These are phyloP conservation scores for Rhizoclosmatium globosum DNA, from an alignment of 192 early-diverging fungal species.

Conservation along the genomic window DNA sequence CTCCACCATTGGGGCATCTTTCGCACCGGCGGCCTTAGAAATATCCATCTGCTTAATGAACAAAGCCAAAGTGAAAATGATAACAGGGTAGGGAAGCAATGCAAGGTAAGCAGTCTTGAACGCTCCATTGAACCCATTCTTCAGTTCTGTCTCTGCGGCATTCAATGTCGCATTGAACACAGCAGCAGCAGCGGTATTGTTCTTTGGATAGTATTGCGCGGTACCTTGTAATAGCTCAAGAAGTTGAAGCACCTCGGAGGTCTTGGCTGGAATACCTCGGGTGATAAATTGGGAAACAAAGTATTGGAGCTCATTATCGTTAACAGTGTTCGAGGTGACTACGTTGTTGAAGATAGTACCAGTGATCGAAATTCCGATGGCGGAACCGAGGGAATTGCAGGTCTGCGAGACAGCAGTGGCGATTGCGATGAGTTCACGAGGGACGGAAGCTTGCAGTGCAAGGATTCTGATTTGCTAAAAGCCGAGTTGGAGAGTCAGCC, in stretches of 20 bases:
- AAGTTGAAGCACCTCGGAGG: background rate
- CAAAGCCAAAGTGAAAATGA: slow-evolving; percentile 46
- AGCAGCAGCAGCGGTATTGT: background rate
- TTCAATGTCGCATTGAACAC: slow-evolving; percentile 16
- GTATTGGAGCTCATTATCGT: slow-evolving; percentile 37
- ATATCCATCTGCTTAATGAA: slow-evolving; percentile 49
- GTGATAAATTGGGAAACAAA: background rate
- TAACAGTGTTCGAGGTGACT: slow-evolving; percentile 50
- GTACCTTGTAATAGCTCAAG: slow-evolving; percentile 1
- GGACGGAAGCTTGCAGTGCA: slow-evolving; percentile 43
- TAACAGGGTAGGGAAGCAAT: slow-evolving; percentile 42
- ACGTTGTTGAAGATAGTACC: slow-evolving; percentile 72
- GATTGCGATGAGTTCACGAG: background rate
- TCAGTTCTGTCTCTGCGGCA: slow-evolving; percentile 8
- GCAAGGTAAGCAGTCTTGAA: slow-evolving; percentile 34
- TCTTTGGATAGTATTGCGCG: background rate
- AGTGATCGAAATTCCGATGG: slow-evolving; percentile 70
- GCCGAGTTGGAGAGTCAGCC: too few species aligned
- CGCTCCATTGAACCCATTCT: slow-evolving; percentile 37
- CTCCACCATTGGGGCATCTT: too few species aligned
- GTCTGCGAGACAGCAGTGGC: background rate
- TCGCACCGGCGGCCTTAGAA: background rate
- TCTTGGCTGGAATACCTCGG: slow-evolving; percentile 5
- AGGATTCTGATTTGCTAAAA: slow-evolving; percentile 71
- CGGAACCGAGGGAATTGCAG: slow-evolving; percentile 36